phyloP scores from a whole-genome alignment of 176 grass and related monocot species.

The Cocos nucifera region DNA sequence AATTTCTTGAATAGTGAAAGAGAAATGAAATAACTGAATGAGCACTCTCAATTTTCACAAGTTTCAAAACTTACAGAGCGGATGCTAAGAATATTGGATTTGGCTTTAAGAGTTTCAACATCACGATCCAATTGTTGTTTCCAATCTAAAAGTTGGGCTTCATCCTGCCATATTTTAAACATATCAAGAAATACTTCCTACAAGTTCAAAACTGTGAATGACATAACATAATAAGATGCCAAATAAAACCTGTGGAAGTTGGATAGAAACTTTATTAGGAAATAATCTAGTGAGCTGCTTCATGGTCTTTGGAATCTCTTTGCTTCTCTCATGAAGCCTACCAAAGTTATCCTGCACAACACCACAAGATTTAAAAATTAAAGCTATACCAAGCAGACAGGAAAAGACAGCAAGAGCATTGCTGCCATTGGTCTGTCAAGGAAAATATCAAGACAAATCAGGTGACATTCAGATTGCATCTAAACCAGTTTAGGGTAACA shows the following conservation, averaged over 20 bases:
- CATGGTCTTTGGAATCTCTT: constrained; percentile 92
- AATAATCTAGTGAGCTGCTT: constrained; percentile 92
- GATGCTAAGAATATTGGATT: constrained; percentile 81
- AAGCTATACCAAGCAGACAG: not conserved
- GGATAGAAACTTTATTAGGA: constrained; percentile 93
- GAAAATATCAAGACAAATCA: too few relatives aligned
- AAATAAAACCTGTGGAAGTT: constrained; percentile 79
- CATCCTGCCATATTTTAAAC: constrained; percentile 53
- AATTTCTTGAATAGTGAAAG: too few relatives aligned
- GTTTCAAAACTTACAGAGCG: constrained; percentile 44
- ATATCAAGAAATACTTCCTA: constrained; percentile 26
- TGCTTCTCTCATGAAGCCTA: constrained; percentile 86
- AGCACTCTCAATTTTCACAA: too few relatives aligned
- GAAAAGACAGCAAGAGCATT: not conserved
- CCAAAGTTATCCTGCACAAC: constrained; percentile 77
- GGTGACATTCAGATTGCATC: too few relatives aligned
- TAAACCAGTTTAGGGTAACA: too few relatives aligned
- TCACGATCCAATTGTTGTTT: constrained; percentile 98
- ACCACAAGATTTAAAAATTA: constrained; percentile 2
- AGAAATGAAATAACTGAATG: too few relatives aligned
- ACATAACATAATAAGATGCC: constrained; percentile 13
- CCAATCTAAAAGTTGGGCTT: constrained; percentile 82
- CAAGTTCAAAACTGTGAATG: not conserved
- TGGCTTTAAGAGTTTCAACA: constrained; percentile 97
- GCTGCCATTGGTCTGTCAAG: too few relatives aligned